Evolutionary conservation across 495 filamentous ascomycete species (phyloP), one percentile per base, ranked within the genome.

Genomic region (Pseudoneurospora amorphoporcata): DNA sequence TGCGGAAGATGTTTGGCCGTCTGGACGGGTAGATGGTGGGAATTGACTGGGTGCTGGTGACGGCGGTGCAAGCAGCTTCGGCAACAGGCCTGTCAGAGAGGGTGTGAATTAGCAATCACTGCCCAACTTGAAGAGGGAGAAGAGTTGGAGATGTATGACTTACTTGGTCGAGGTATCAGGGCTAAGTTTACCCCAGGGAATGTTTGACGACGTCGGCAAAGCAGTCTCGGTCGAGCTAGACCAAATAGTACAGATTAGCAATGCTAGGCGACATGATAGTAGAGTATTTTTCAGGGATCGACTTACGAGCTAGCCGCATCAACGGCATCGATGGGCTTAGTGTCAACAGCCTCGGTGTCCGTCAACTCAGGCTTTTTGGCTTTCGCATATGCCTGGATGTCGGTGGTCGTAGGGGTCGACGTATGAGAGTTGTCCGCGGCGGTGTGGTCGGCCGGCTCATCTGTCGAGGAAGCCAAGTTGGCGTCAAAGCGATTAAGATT

Each of bases 101-200:
- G 14, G 16, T 5, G 43, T 42, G 40, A 42, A 14, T 17, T 42
- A 42, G 41, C 16, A 7, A 42, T 17, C 16, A 4, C 16, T 42
- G 16, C 6, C 0, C 14, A 16, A 41, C 40, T 41, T 41, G 12
- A 41, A 16, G 40, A 41, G 0, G 14, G 40, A 41, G 40, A 6
- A 8, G 4, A 5, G 5, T 41, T 41, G 23, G 23, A 23, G 23
- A 23, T 23, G 23, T 5, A 42, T 42, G 16, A 17, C 16, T 17
- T 17, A 42, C 41, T 3, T 8, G 1, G 0, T 6, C 0, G 6
- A 0, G 2, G 41, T 7, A 2, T 3, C 0, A 7, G 41, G 14
- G 2, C 16, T 17, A 2, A 8, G 3, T 7, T 8, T 17, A 16
- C 0, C 40, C 1, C 12, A 5, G 4, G 40, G 4, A 4, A 0